These are phyloP conservation scores for Vitis labrusca DNA, from an alignment of 164 flowering plant genomes.

Conservation along the genomic window DNA sequence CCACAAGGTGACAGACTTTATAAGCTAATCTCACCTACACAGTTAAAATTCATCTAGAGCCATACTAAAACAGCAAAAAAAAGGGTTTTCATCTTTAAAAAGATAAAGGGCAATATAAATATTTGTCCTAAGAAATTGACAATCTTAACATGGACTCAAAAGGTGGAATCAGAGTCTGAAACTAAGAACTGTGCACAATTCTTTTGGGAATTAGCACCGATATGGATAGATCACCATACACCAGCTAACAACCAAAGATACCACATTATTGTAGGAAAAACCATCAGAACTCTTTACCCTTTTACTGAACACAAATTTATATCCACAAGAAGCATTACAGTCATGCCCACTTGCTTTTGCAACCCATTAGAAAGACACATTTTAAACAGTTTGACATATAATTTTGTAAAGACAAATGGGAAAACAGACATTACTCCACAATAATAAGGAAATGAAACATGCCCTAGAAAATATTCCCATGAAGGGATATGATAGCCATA, in stretches of 20 bases:
- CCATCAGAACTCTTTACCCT: no score
- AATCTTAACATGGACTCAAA: no score
- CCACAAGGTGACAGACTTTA: not conserved
- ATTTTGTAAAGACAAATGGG: not conserved
- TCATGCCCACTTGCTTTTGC: not conserved
- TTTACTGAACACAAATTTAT: not conserved
- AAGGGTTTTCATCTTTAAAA: not conserved
- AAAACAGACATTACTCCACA: not conserved
- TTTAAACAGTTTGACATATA: not conserved
- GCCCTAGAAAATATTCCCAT: not conserved
- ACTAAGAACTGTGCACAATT: no score
- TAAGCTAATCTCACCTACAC: not conserved
- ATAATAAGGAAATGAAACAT: not conserved
- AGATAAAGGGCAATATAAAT: not conserved
- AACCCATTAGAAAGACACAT: not conserved
- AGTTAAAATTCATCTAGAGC: not conserved
- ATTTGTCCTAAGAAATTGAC: no score
- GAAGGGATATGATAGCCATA: constrained; percentile 23
- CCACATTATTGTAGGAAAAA: no score
- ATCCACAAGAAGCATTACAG: not conserved
- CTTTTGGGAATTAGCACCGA: no score
- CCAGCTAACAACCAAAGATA: no score
- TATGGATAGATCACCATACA: no score
- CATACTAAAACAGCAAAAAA: not conserved
- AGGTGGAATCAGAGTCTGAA: no score